Percentiles rank a stretch among this genome's conserved stretches.
These are phyloP conservation scores for Mucor lusitanicus DNA, from an alignment of 371 early-diverging fungal species.

Conservation along the genomic window DNA sequence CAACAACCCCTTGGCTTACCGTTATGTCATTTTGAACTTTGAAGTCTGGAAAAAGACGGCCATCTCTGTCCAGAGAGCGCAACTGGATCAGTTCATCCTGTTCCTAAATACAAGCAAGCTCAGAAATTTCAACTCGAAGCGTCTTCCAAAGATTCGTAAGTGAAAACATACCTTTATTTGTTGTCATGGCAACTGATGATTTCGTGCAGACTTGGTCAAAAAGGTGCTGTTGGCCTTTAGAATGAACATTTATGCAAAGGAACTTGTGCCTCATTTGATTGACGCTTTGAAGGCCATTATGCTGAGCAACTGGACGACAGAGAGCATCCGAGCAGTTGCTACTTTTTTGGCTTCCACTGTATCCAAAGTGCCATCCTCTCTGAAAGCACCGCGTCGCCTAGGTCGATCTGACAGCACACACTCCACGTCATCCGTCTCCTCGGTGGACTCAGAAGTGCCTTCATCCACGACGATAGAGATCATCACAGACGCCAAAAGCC, in stretches of 20 bases:
- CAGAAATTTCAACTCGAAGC: constrained; percentile 60
- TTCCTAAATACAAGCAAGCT: constrained; percentile 64
- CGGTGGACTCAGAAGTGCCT: constrained; percentile 3
- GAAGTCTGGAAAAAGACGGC: constrained; percentile 72
- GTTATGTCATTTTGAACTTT: constrained; percentile 69
- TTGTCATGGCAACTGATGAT: background rate
- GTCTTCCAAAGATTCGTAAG: constrained; percentile 67
- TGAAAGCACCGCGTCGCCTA: background rate
- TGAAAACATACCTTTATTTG: background rate
- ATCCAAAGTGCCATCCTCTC: constrained; percentile 37
- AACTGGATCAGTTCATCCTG: constrained; percentile 65
- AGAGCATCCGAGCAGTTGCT: constrained; percentile 65
- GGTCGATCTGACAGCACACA: constrained; percentile 22
- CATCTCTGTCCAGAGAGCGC: constrained; percentile 60
- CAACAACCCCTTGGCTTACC: constrained; percentile 68
- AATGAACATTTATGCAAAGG: constrained; percentile 59
- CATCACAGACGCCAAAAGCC: constrained; percentile 40
- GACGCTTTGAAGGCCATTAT: constrained; percentile 60
- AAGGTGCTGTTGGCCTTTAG: constrained; percentile 65
- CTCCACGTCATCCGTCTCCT: constrained; percentile 1
- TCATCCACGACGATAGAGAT: constrained; percentile 13
- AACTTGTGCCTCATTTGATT: constrained; percentile 58
- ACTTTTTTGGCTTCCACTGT: constrained; percentile 72
- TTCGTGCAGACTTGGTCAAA: constrained; percentile 55
- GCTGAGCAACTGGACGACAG: constrained; percentile 63